Percentiles rank a stretch among this genome's conserved stretches.
These are phyloP conservation scores for Candida germanica DNA, from an alignment of 805 yeast genomes.

Conservation along the genomic window DNA sequence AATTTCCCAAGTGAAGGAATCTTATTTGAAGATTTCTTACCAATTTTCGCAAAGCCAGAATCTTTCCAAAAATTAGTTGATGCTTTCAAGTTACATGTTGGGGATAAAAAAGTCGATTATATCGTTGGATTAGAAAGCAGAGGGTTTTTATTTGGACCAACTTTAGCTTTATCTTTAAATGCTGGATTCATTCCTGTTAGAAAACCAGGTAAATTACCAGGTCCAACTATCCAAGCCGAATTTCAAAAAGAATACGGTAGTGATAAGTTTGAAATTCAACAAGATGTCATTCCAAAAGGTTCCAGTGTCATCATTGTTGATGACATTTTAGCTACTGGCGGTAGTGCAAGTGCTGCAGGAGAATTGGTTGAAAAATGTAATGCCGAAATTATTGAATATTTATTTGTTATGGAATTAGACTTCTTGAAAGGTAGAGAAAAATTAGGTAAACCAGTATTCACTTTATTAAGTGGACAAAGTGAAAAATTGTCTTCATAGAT, in stretches of 20 bases:
- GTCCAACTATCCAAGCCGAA: conserved; percentile 66
- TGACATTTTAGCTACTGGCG: conserved; percentile 98
- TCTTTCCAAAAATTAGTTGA: conserved; percentile 76
- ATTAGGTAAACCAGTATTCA: conserved; percentile 83
- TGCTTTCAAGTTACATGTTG: conserved; percentile 76
- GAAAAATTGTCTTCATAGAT: conserved; percentile 35
- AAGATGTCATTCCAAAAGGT: conserved; percentile 73
- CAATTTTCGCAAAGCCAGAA: conserved; percentile 78
- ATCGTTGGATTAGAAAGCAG: conserved; percentile 94
- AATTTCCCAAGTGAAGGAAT: conserved; percentile 94
- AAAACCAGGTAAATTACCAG: conserved; percentile 94
- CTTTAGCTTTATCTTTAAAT: conserved; percentile 83
- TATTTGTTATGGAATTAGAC: conserved; percentile 91
- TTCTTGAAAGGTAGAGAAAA: conserved; percentile 92
- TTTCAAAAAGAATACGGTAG: conserved; percentile 90
- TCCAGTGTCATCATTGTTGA: conserved; percentile 85
- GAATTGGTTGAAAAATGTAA: conserved; percentile 65
- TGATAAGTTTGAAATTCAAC: conserved; percentile 87
- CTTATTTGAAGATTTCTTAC: conserved; percentile 92
- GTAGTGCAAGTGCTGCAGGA: conserved; percentile 93
- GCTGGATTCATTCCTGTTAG: conserved; percentile 95
- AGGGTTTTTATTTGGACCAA: conserved; percentile 95
- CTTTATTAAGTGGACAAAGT: conserved; percentile 79
- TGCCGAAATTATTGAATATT: conserved; percentile 73
- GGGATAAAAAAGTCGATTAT: conserved; percentile 70